Evolutionary conservation across 257 asterid species (phyloP).

Genomic region (Rubia yunnanensis): DNA sequence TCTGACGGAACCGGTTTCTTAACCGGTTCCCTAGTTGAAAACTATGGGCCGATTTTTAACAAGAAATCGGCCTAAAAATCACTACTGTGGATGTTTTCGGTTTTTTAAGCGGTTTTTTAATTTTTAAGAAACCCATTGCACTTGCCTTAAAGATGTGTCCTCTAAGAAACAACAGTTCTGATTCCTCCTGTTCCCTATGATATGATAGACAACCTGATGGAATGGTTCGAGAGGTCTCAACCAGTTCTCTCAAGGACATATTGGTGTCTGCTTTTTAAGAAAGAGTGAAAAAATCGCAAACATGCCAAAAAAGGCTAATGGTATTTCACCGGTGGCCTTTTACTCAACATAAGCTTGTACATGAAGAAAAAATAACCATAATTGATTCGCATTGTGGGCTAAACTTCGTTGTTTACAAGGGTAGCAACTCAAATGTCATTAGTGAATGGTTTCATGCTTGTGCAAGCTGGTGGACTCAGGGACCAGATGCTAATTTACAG

Average conservation of each 20-base stretch:
- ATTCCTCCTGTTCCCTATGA: constrained; percentile 82
- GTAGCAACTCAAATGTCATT: constrained; percentile 37
- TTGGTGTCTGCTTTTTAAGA: constrained; percentile 49
- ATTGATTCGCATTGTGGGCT: constrained; percentile 98
- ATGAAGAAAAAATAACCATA: constrained; percentile 66
- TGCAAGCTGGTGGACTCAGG: constrained; percentile 99
- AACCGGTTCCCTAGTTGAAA: too few relatives aligned
- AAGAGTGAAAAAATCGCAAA: constrained; percentile 54
- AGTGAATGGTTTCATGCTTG: constrained; percentile 93
- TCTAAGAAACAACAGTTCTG: too few relatives aligned
- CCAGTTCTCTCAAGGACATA: constrained; percentile 63
- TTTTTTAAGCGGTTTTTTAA: too few relatives aligned
- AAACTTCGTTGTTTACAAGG: constrained; percentile 76
- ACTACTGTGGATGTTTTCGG: too few relatives aligned
- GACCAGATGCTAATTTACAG: constrained; percentile 88
- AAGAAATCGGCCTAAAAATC: too few relatives aligned
- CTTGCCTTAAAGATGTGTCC: too few relatives aligned
- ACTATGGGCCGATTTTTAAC: too few relatives aligned
- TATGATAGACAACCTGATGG: constrained; percentile 61
- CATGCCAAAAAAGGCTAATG: constrained; percentile 67
- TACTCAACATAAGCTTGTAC: constrained; percentile 87
- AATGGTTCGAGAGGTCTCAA: constrained; percentile 74
- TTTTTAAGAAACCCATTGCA: too few relatives aligned
- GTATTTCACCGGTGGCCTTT: constrained; percentile 97
- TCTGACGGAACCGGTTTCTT: too few relatives aligned